phyloP scores from a whole-genome alignment of 2,329 filamentous ascomycete species.

The Aspergillus piperis region DNA sequence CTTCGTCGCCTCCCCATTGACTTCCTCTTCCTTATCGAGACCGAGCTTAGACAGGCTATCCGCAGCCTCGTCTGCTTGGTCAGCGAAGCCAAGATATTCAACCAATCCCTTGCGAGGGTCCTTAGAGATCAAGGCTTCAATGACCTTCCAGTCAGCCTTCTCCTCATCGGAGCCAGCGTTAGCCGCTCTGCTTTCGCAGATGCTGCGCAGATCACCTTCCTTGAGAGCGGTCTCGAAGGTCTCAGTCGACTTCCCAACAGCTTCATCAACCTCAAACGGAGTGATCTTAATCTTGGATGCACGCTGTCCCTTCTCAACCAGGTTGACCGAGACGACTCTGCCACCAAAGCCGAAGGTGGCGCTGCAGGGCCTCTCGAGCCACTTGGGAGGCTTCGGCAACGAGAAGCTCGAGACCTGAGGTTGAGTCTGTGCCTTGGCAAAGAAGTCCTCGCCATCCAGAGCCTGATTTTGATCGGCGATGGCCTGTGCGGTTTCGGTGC shows the following conservation, averaged over 20 bases:
- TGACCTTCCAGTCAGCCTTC: constrained; percentile 93
- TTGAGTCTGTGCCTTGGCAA: constrained; percentile 87
- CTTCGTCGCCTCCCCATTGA: constrained; percentile 50
- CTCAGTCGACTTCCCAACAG: constrained; percentile 79
- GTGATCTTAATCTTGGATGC: constrained; percentile 80
- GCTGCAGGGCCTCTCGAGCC: constrained; percentile 81
- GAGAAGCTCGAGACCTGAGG: constrained; percentile 90
- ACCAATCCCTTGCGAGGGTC: constrained; percentile 85
- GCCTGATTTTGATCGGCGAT: constrained; percentile 65
- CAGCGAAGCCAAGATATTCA: constrained; percentile 84
- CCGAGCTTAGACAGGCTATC: constrained; percentile 47
- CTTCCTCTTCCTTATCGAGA: constrained; percentile 41
- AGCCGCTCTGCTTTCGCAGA: constrained; percentile 78
- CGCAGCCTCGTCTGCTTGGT: constrained; percentile 55
- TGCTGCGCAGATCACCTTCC: constrained; percentile 71
- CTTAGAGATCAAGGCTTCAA: constrained; percentile 81
- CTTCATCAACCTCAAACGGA: constrained; percentile 84
- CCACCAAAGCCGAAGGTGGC: constrained; percentile 95
- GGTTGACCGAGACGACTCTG: constrained; percentile 75
- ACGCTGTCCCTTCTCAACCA: constrained; percentile 62
- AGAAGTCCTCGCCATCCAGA: constrained; percentile 92
- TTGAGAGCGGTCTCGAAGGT: constrained; percentile 82
- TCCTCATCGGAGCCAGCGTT: constrained; percentile 82
- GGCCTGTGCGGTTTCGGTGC: constrained; percentile 66
- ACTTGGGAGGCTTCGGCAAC: constrained; percentile 80